Base-by-base conservation (phyloP, 495 filamentous ascomycete species). In the Acidiella bohemica region DNA sequence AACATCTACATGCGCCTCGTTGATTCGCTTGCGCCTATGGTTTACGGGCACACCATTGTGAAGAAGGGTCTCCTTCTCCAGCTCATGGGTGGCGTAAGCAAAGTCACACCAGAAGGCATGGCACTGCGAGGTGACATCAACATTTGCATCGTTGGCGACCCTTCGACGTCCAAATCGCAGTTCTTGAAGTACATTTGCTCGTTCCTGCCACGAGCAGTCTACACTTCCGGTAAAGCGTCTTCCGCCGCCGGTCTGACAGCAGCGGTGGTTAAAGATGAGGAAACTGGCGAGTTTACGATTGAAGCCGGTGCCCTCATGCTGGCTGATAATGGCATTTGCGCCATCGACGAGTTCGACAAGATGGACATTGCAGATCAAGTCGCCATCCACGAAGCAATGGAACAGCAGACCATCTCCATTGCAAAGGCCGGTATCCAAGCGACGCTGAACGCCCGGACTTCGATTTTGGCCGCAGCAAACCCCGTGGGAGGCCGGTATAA, bases 351-450 rank as follows among this genome's bases (percentile, higher is more conserved):
- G 53, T 99, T 99, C 57, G 90, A 99, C 69, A 99, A 96, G 65
- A 99, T 99, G 90, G 90, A 99, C 54, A 83, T 99, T 37, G 73
- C 65, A 33, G 90, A 99, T 62, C 90, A 99, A 65, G 90, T 99
- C 32, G 90, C 90, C 47, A 96, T 99, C 60, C 90, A 99, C 73
- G 90, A 99, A 73, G 92, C 92, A 39, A 99, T 99, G 90, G 90
- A 99, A 71, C 90, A 99, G 64, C 90, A 99, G 65, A 99, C 90
- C 14, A 99, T 99, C 51, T 95, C 88, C 16, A 99, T 99, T 58
- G 90, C 90, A 44, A 99, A 99, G 56, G 90, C 90, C 3, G 90
- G 90, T 54, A 99, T 99, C 46, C 90, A 99, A 58, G 93, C 90
- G 2, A 99, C 90, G 0, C 76, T 99, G 28, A 99, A 96, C 52